Conservation (phyloP, 306 rosid species). For the Pyrus betulifolia region DNA sequence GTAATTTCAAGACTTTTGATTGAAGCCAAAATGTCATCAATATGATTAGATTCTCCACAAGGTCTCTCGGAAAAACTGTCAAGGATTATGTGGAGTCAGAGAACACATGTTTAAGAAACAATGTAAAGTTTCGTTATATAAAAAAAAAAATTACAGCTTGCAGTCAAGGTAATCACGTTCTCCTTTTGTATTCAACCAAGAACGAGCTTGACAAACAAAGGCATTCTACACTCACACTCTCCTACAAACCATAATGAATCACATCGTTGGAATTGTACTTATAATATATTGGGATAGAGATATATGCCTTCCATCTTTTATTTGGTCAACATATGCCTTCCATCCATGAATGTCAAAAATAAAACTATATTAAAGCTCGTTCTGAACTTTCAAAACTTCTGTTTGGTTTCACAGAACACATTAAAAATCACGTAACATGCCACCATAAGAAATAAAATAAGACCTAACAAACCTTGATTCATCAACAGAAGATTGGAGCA, state of each 20-base stretch:
- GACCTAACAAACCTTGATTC: constrained; percentile 40
- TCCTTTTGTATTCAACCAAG: not conserved
- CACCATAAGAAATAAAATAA: constrained; percentile 4
- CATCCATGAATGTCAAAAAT: not conserved
- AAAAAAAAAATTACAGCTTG: not conserved
- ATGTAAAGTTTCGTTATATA: not conserved
- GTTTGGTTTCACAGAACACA: not conserved
- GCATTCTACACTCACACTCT: not conserved
- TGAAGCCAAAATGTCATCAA: constrained; percentile 48
- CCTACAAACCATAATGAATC: not conserved
- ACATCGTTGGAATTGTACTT: not conserved
- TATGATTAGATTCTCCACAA: constrained; percentile 40
- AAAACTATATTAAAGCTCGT: not conserved
- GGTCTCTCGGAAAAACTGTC: constrained; percentile 40
- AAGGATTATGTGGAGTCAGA: constrained; percentile 7
- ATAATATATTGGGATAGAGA: not conserved
- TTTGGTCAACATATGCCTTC: not conserved
- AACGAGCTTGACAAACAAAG: not conserved
- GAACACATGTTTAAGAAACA: not conserved
- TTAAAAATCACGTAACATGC: not conserved
- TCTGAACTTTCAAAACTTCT: not conserved
- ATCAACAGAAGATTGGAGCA: constrained; percentile 53
- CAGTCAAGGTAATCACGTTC: not conserved
- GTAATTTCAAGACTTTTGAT: constrained; percentile 54
- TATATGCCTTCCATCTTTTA: not conserved